Conservation (phyloP, 345 rosid genomes). For the Viola odorata region DNA sequence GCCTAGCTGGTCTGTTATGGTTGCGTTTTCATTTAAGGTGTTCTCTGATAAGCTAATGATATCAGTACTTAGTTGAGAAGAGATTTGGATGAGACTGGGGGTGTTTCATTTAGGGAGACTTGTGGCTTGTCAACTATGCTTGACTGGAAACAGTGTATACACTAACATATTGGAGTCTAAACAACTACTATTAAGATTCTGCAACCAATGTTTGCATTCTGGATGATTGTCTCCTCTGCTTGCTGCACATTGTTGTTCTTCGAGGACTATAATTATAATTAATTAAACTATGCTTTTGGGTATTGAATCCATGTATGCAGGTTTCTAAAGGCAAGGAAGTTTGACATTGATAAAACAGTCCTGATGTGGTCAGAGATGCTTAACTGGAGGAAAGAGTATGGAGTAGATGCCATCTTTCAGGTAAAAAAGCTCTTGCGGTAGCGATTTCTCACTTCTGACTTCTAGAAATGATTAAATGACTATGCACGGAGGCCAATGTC, state of each 20-base stretch:
- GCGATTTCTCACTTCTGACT: slow-evolving; percentile 5
- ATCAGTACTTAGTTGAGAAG: too few relatives aligned
- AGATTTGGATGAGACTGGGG: too few relatives aligned
- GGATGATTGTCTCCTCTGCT: too few relatives aligned
- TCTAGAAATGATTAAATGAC: not conserved
- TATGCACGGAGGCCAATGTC: not conserved
- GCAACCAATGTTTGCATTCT: too few relatives aligned
- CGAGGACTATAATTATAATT: not conserved
- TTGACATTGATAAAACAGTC: slow-evolving; percentile 68
- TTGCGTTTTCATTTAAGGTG: not conserved
- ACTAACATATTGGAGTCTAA: too few relatives aligned
- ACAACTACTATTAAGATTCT: too few relatives aligned
- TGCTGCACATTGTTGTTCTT: not conserved
- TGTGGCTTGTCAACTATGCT: too few relatives aligned
- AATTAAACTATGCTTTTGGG: too few relatives aligned
- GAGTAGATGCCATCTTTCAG: slow-evolving; percentile 71
- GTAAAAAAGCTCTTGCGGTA: slow-evolving; percentile 29
- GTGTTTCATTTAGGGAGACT: too few relatives aligned
- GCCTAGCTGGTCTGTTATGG: not conserved
- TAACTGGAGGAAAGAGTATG: slow-evolving; percentile 76
- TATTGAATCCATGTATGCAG: slow-evolving; percentile 30
- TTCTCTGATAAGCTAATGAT: not conserved
- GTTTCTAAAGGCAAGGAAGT: slow-evolving; percentile 83
- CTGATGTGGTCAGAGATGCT: slow-evolving; percentile 97
- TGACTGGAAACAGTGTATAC: too few relatives aligned